These are phyloP conservation scores for Fraxinus anomala DNA, from an alignment of 257 asterid genomes.

Conservation along the genomic window DNA sequence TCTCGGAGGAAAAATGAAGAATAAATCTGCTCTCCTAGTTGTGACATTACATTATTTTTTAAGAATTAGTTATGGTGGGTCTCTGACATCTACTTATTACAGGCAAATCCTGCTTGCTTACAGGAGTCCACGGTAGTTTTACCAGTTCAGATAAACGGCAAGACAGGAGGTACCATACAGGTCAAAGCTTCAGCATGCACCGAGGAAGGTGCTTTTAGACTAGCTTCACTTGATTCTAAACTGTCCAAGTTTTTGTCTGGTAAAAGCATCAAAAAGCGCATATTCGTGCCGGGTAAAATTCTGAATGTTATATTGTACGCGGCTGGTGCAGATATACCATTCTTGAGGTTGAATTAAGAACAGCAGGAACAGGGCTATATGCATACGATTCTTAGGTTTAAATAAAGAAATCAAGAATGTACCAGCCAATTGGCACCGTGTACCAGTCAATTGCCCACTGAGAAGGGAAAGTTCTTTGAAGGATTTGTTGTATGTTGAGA, in stretches of 20 bases:
- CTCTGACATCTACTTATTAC: slow-evolving; percentile 29
- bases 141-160: slow-evolving; percentile 91
- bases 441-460: not conserved
- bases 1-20: not conserved
- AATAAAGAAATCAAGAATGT: not conserved
- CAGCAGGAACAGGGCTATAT: not conserved
- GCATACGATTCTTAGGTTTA: not conserved
- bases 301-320: slow-evolving; percentile 66
- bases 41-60: not conserved
- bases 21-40: not conserved
- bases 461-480: not conserved
- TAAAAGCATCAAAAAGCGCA: slow-evolving; percentile 65
- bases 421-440: not conserved
- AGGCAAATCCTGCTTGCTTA: slow-evolving; percentile 79
- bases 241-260: slow-evolving; percentile 67
- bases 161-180: slow-evolving; percentile 89
- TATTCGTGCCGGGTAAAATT: slow-evolving; percentile 83
- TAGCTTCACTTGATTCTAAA: slow-evolving; percentile 71
- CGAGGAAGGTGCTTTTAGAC: slow-evolving; percentile 73
- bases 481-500: not conserved
- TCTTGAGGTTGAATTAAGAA: not conserved
- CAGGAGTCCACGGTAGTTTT: slow-evolving; percentile 64
- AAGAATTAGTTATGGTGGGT: not conserved
- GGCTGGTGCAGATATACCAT: not conserved
- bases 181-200: slow-evolving; percentile 66